Base-by-base conservation (phyloP, 192 early-diverging fungal genomes). In the Podila minutissima region DNA sequence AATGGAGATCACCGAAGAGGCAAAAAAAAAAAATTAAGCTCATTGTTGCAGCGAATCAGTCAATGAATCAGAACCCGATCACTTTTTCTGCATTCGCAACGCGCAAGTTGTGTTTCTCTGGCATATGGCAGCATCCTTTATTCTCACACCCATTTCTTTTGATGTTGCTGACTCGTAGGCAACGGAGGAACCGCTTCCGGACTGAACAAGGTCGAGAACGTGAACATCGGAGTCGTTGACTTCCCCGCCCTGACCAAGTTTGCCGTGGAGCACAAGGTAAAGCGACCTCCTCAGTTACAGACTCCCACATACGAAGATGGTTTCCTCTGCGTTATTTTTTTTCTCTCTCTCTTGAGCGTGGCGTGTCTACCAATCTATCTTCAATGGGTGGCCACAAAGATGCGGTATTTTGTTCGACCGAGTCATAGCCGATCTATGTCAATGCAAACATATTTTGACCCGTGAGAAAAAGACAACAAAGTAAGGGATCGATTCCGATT, bases 131-230 rank as follows among this genome's bases (percentile, higher is more conserved):
- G 35, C 0, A 10, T n/a, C 26, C 35, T 74, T 48, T 37, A 60
- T 15, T 46, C 55, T 51, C 58, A 66, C 12, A 35, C 31, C 60
- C 69, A 37, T 28, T 41, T 28, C 65, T 33, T 37, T 5, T 64
- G 22, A 55, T 26, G 2, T 55, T 22, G 8, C n/a, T 55, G 53
- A 55, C 53, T 55, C 5, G 28, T 66, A 96, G 94, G 98, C 60
- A 99, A 99, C 84, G 97, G 96, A 66, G 98, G 98, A 57, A 99
- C 97, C 48, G 90, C 88, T 17, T 86, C 82, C 10, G 88, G 87
- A 11, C 84, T 88, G 51, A 71, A 67, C 62, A 98, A 97, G 86
- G 90, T 99, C 69, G 77, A 86, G 73, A 97, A 97, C 74, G 93
- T 99, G 49, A 61, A 84, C 49, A 93, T 95, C 75, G 89, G 88